Conservation (phyloP, 2,329 filamentous ascomycete genomes). For the Stemphylium beticola region DNA sequence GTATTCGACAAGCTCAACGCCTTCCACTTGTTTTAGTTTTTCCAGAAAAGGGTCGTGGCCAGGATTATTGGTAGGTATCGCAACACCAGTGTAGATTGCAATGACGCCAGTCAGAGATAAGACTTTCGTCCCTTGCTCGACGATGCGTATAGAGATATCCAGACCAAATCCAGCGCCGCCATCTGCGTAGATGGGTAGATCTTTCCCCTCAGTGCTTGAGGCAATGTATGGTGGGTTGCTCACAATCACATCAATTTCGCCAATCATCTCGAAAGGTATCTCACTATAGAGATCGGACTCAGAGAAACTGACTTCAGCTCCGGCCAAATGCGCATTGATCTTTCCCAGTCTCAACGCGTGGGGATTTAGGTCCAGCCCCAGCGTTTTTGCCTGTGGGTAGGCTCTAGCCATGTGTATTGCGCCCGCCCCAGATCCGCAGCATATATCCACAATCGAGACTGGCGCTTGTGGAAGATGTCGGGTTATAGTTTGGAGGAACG, state of each 20-base stretch:
- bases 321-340: constrained; percentile 26
- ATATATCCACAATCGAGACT: constrained; percentile 28
- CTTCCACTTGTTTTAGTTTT: constrained; percentile 21
- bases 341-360: constrained; percentile 23
- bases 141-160: constrained; percentile 26
- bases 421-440: constrained; percentile 32
- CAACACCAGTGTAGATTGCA: constrained; percentile 32
- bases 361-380: constrained; percentile 31
- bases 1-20: constrained; percentile 22
- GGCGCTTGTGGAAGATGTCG: constrained; percentile 15
- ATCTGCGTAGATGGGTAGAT: constrained; percentile 33
- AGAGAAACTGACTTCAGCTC: constrained; percentile 17
- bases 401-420: constrained; percentile 32
- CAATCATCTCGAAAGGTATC: constrained; percentile 13
- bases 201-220: constrained; percentile 24
- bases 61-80: constrained; percentile 23
- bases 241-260: constrained; percentile 28
- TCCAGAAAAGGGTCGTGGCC: constrained; percentile 26
- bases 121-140: constrained; percentile 27
- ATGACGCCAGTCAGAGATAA: constrained; percentile 23
- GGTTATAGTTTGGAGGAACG: constrained; percentile 20
- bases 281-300: constrained; percentile 30
- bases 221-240: constrained; percentile 37
- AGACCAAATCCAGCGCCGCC: constrained; percentile 32
- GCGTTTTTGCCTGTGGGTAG: constrained; percentile 22